Conservation (phyloP, 2,329 filamentous ascomycete genomes). For the Botryotinia narcissicola region DNA sequence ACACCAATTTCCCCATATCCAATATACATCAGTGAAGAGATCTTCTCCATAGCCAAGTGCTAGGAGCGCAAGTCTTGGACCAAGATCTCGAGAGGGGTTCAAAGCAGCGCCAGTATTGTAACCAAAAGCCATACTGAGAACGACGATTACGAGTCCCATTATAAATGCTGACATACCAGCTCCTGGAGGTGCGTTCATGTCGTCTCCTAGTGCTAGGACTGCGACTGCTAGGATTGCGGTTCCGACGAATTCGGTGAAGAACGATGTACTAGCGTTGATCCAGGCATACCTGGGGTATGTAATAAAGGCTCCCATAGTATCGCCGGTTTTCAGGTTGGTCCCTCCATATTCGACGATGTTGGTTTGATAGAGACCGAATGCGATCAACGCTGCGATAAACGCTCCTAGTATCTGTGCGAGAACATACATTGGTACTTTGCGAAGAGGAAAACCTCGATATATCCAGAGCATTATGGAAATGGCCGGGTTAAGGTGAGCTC, state of each 20-base stretch:
- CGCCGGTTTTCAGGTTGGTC: slow-evolving; percentile 28
- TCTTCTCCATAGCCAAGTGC: slow-evolving; percentile 45
- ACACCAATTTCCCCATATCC: slow-evolving; percentile 45
- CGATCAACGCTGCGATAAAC: slow-evolving; percentile 48
- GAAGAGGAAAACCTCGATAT: slow-evolving; percentile 52
- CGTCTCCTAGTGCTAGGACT: slow-evolving; percentile 47
- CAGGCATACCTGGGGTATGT: slow-evolving; percentile 44
- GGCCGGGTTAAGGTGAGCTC: slow-evolving; percentile 46
- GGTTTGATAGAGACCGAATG: slow-evolving; percentile 45
- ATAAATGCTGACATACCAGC: slow-evolving; percentile 52
- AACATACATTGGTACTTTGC: slow-evolving; percentile 50
- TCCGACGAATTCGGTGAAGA: slow-evolving; percentile 49
- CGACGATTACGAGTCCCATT: slow-evolving; percentile 45
- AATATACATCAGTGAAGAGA: slow-evolving; percentile 44
- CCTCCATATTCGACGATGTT: slow-evolving; percentile 37
- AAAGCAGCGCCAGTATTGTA: slow-evolving; percentile 49
- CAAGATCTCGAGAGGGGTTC: slow-evolving; percentile 51
- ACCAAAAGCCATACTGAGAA: slow-evolving; percentile 43
- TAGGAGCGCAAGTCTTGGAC: slow-evolving; percentile 46
- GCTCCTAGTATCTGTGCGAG: slow-evolving; percentile 52
- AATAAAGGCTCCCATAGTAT: slow-evolving; percentile 44
- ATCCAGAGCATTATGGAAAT: slow-evolving; percentile 47
- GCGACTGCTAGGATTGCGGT: slow-evolving; percentile 43
- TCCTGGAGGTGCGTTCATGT: slow-evolving; percentile 47
- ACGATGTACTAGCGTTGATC: slow-evolving; percentile 42